Base-by-base conservation (phyloP, 495 filamentous ascomycete genomes). In the Aspergillus taichungensis region DNA sequence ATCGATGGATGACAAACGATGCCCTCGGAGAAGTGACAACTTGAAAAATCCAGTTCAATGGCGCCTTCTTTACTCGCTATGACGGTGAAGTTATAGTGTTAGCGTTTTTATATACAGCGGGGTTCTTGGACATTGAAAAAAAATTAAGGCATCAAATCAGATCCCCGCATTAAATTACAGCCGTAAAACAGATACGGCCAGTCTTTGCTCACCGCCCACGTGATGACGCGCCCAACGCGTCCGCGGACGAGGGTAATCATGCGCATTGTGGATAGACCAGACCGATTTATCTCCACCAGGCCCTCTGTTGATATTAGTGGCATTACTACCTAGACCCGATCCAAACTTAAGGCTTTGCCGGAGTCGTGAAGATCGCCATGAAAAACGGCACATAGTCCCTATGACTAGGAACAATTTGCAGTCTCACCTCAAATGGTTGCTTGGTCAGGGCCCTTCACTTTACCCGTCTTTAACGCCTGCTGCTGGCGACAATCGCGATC, bases 341-440 rank as follows among this genome's bases (percentile, higher is more conserved):
- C 4, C 18, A 24, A 24, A 24, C 18, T 24, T 24, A 24, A 24
- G 18, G 18, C 18, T 24, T 24, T 35, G 34, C 42, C 40, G 6
- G 37, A 51, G 31, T 8, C 24, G 14, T 46, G 29, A 12, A 47
- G 27, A 45, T 37, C 56, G 55, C 47, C 52, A 70, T 70, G 67
- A 56, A 44, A 45, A 54, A 29, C n/a, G 43, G 33, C 49, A 47
- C 14, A 63, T 54, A 24, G 53, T 41, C 67, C 56, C 63, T 64
- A 77, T 77, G 73, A 76, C 73, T 59, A 74, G 60, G 54, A 64
- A 71, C 56, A 77, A 77, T 54, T 52, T 77, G 36, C 52, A 57
- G 18, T 42, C 54, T 49, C 71, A 77, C 54, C 62, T 77, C 34
- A 63, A 66, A 64, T 76, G 73, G 72, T 68, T 77, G 35, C 47